Conservation (phyloP, 306 rosid species). For the Citrullus colocynthis region DNA sequence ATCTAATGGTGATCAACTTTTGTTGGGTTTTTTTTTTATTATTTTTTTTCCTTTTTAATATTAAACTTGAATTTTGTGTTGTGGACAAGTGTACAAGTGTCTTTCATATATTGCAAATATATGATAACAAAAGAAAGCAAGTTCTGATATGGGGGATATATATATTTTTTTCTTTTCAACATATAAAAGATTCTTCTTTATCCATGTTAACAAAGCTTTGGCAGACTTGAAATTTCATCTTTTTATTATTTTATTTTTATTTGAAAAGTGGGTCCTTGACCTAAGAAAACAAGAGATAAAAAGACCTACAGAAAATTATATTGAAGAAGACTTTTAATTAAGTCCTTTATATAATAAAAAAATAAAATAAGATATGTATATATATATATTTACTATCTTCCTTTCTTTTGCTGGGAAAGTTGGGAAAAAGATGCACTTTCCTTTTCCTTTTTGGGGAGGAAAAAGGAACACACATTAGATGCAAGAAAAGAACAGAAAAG, state of each 20-base stretch:
- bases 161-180: not conserved
- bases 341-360: too few species aligned
- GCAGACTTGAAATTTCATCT: not conserved
- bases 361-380: not conserved
- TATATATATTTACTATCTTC: not conserved
- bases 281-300: not conserved
- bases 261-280: not conserved
- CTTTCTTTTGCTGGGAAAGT: not conserved
- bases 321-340: not conserved
- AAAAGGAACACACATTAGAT: not conserved
- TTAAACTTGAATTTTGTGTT: not conserved
- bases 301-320: not conserved
- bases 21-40: not conserved
- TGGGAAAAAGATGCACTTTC: constrained; percentile 1
- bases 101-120: not conserved
- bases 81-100: constrained; percentile 4
- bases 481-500: not conserved
- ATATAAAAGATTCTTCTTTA: not conserved
- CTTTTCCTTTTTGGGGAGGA: not conserved
- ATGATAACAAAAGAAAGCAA: not conserved
- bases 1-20: not conserved
- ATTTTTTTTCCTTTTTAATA: not conserved
- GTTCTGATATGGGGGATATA: too few species aligned
- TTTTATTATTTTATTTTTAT: not conserved
- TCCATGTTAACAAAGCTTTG: not conserved